Percentiles rank a stretch among this genome's conserved stretches.
Conservation (phyloP, 331 rosid genomes). For the Ulmus americana region DNA sequence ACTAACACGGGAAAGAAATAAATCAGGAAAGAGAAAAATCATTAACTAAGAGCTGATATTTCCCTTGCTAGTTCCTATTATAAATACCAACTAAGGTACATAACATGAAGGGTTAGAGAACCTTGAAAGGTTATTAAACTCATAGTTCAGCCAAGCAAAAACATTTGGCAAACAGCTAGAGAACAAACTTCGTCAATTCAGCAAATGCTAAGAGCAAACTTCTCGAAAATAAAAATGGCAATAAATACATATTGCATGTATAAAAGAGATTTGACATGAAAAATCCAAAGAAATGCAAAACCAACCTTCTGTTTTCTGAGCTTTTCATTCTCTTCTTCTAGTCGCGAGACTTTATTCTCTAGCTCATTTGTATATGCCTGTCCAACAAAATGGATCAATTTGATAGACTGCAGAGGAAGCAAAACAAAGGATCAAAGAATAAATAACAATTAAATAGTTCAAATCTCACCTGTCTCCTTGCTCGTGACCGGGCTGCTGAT, state of each 20-base stretch:
- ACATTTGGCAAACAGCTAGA: too few species aligned
- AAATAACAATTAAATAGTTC: not conserved
- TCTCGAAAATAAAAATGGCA: too few species aligned
- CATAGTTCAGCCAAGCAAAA: too few species aligned
- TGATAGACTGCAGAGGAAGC: not conserved
- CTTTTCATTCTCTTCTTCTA: slow-evolving; percentile 88
- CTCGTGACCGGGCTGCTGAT: slow-evolving; percentile 94
- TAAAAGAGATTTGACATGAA: too few species aligned
- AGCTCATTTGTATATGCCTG: slow-evolving; percentile 89
- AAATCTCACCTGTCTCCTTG: slow-evolving; percentile 69
- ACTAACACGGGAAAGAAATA: not conserved
- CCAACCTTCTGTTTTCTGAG: slow-evolving; percentile 77
- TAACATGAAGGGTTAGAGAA: too few species aligned
- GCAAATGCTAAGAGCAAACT: too few species aligned
- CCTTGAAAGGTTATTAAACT: too few species aligned
- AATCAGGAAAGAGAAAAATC: not conserved
- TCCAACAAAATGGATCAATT: slow-evolving; percentile 12
- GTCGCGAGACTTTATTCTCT: slow-evolving; percentile 66
- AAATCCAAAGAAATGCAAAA: slow-evolving; percentile 11
- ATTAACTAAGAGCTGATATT: not conserved
- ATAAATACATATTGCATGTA: too few species aligned
- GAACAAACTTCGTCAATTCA: too few species aligned
- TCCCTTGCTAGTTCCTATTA: not conserved
- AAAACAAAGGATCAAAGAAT: slow-evolving; percentile 3
- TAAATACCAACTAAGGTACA: too few species aligned